Conservation (phyloP, 225 moss, liverwort and hornwort genomes). For the Bryum argenteum region DNA sequence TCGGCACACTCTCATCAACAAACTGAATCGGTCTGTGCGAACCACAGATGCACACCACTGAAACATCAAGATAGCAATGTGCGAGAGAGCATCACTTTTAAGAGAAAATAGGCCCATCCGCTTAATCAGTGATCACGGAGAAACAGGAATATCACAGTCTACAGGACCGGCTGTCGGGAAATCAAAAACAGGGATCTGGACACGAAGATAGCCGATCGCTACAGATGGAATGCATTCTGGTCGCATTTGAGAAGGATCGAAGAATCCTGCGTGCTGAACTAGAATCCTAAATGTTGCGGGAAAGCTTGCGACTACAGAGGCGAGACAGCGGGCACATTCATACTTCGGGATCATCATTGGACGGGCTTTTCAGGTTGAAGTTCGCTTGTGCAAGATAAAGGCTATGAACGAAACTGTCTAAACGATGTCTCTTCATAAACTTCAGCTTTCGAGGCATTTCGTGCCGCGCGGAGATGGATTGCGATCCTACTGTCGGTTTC, state of each 20-base stretch:
- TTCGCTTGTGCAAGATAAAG: constrained; percentile 18
- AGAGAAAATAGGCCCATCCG: not conserved
- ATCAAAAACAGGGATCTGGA: not conserved
- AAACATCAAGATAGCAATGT: not conserved
- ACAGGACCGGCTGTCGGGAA: not conserved
- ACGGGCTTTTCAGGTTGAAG: constrained; percentile 5
- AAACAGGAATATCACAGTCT: not conserved
- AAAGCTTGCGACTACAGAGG: constrained; percentile 7
- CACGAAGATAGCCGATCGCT: constrained; percentile 10
- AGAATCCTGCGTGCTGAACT: not conserved
- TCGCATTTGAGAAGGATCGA: constrained; percentile 18
- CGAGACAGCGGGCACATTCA: not conserved
- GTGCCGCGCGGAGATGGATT: constrained; percentile 21
- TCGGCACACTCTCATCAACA: constrained; percentile 38
- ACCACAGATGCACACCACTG: constrained; percentile 1
- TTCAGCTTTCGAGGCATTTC: not conserved
- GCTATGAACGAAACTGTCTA: constrained; percentile 14
- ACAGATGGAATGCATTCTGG: constrained; percentile 9
- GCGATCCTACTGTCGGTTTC: constrained; percentile 7
- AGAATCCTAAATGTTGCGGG: not conserved
- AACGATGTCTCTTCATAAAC: constrained; percentile 13
- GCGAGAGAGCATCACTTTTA: not conserved
- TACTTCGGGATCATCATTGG: not conserved
- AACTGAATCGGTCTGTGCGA: not conserved
- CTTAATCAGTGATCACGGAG: constrained; percentile 14